Conservation (phyloP, 495 filamentous ascomycete species). For the Talaromyces ruber region DNA sequence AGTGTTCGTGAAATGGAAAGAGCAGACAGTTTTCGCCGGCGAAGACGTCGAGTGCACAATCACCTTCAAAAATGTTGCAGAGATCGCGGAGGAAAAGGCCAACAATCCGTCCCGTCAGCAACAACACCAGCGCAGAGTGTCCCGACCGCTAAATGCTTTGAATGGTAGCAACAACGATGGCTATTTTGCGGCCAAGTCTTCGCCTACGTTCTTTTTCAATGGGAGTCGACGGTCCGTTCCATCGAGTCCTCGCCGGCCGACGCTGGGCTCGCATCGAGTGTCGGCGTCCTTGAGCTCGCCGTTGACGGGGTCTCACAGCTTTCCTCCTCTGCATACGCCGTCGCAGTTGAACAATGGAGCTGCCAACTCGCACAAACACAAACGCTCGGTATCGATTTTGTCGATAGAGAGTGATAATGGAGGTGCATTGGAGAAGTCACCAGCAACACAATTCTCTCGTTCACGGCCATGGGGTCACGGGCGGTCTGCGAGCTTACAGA, state of each 20-base stretch:
- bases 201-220: slow-evolving; percentile 28
- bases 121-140: slow-evolving; percentile 38
- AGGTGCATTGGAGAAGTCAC: slow-evolving; percentile 31
- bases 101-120: slow-evolving; percentile 14
- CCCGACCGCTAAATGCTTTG: slow-evolving; percentile 27
- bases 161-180: slow-evolving; percentile 26
- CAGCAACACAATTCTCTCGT: slow-evolving; percentile 30
- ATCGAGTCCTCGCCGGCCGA: slow-evolving; percentile 23
- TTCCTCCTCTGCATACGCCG: slow-evolving; percentile 29
- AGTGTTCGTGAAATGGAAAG: slow-evolving; percentile 90
- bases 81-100: slow-evolving; percentile 18
- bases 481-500: slow-evolving; percentile 77
- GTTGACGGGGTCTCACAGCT: slow-evolving; percentile 35
- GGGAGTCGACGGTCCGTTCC: slow-evolving; percentile 29
- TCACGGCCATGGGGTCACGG: slow-evolving; percentile 57
- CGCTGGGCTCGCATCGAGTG: slow-evolving; percentile 22
- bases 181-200: slow-evolving; percentile 33
- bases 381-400: slow-evolving; percentile 88
- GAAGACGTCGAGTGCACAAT: slow-evolving; percentile 92
- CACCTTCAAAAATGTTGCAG: slow-evolving; percentile 84
- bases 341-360: slow-evolving; percentile 29
- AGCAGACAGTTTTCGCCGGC: slow-evolving; percentile 86
- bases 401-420: slow-evolving; percentile 66
- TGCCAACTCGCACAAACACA: slow-evolving; percentile 41
- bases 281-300: slow-evolving; percentile 39